Evolutionary conservation across 2,329 filamentous ascomycete species (phyloP).

Genomic region (Dothideomycetidae sp.): DNA sequence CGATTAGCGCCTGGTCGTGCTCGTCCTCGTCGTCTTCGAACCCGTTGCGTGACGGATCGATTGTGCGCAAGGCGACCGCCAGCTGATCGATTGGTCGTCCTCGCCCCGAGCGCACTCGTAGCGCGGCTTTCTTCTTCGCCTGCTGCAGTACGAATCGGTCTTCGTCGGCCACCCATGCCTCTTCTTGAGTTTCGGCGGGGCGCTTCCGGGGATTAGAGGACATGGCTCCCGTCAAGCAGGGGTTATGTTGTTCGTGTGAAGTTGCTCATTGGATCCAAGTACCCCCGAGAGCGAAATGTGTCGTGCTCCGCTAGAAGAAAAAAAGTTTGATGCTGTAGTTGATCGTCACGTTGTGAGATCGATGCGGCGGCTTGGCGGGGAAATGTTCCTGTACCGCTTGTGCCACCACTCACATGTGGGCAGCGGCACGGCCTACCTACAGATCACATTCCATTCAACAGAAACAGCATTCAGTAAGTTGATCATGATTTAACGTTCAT

Average conservation of each 20-base stretch:
- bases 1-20: conserved; percentile 66
- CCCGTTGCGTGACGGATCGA: conserved; percentile 67
- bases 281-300: no score
- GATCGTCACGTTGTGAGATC: no score
- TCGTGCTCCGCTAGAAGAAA: no score
- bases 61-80: conserved; percentile 75
- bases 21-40: conserved; percentile 67
- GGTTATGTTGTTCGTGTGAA: conserved; percentile 8
- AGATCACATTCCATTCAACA: no score
- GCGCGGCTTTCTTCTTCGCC: conserved; percentile 94
- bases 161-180: conserved; percentile 75
- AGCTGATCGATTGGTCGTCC: conserved; percentile 90
- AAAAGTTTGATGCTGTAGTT: no score
- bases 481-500: no score
- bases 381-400: no score
- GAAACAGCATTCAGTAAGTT: no score
- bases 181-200: conserved; percentile 32
- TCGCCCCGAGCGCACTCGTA: conserved; percentile 79
- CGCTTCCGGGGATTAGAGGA: conserved; percentile 29
- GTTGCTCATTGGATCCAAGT: no score
- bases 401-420: no score
- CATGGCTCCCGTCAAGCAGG: conserved; percentile 17
- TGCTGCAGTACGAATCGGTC: conserved; percentile 93
- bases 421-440: no score
- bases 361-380: no score